Evolutionary conservation across 73 alveolate species (phyloP).

Genomic region (Blepharisma stoltei): DNA sequence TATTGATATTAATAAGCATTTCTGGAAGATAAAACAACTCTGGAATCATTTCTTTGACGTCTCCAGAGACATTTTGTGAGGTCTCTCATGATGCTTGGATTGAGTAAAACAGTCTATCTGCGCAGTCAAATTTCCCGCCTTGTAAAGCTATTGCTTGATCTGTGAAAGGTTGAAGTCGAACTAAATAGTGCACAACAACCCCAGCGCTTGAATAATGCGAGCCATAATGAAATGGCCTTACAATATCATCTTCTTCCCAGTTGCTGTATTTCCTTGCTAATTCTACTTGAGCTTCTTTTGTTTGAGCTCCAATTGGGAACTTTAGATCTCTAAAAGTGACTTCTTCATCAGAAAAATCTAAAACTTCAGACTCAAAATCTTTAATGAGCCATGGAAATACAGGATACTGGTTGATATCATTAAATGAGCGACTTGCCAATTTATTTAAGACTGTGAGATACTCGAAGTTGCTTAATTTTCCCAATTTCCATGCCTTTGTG

Average conservation of each 20-base stretch:
- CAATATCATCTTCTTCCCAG: neutral
- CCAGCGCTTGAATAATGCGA: constrained; percentile 94
- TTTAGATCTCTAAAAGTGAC: constrained; percentile 81
- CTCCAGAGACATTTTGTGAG: constrained; percentile 82
- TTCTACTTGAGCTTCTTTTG: neutral
- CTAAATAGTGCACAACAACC: constrained; percentile 81
- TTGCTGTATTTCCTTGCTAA: neutral
- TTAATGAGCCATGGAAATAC: constrained; percentile 94
- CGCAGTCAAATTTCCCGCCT: constrained; percentile 82
- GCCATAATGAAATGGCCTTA: constrained; percentile 87
- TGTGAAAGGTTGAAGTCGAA: constrained; percentile 87
- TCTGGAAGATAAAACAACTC: constrained; percentile 95
- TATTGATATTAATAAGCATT: constrained; percentile 38
- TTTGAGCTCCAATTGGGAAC: constrained; percentile 94
- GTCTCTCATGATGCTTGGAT: constrained; percentile 68
- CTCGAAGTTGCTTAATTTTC: constrained; percentile 71
- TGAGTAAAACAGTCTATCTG: constrained; percentile 88
- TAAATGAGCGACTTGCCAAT: constrained; percentile 80
- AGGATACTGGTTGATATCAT: constrained; percentile 95
- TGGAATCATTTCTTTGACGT: constrained; percentile 95
- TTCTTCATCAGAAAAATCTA: constrained; percentile 57
- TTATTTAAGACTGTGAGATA: constrained; percentile 77
- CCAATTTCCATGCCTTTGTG: constrained; percentile 34
- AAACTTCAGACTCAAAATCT: constrained; percentile 53
- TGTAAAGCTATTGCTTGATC: constrained; percentile 85